A percentile compares a stretch with the other conserved stretches of the same genome.
phyloP scores from a whole-genome alignment of 106 monocot genomes.

The Apostasia shenzhenica region DNA sequence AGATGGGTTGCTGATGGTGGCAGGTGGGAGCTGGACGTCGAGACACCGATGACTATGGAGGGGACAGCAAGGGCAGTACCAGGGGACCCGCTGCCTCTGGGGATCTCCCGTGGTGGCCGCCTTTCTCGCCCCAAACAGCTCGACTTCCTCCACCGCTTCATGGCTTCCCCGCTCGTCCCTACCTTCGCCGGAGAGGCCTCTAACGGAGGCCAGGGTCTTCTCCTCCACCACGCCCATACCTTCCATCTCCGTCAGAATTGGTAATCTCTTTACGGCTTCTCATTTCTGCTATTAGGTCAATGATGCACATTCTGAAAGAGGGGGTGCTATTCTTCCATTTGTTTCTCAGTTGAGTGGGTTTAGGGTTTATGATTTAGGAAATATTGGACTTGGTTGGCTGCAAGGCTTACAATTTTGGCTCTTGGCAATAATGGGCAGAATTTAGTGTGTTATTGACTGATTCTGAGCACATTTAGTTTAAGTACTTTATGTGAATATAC shows the following conservation, averaged over 20 bases:
- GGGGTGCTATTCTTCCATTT: neutral
- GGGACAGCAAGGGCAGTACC: constrained; percentile 74
- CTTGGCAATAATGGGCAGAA: too few relatives aligned
- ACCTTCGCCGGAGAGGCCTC: constrained; percentile 33
- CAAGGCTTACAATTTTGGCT: neutral
- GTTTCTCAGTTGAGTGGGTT: neutral
- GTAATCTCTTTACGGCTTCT: constrained; percentile 14
- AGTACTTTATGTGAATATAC: too few relatives aligned
- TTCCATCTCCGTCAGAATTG: constrained; percentile 37
- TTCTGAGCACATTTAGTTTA: too few relatives aligned
- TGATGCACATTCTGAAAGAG: neutral
- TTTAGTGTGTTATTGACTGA: too few relatives aligned
- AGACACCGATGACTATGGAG: constrained; percentile 65
- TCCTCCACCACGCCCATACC: constrained; percentile 16
- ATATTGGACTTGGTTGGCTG: neutral
- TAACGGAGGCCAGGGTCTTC: constrained; percentile 8
- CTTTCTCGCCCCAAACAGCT: constrained; percentile 85
- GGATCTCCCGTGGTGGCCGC: constrained; percentile 66
- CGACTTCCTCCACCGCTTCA: constrained; percentile 98
- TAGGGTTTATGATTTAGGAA: neutral
- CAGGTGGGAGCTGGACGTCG: constrained; percentile 73
- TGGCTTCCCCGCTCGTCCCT: constrained; percentile 77
- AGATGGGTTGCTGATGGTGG: constrained; percentile 59
- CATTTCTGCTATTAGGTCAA: neutral
- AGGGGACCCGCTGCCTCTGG: constrained; percentile 61